Evolutionary conservation across 2,329 filamentous ascomycete genomes (phyloP).

Genomic region (Penicillium sp.): DNA sequence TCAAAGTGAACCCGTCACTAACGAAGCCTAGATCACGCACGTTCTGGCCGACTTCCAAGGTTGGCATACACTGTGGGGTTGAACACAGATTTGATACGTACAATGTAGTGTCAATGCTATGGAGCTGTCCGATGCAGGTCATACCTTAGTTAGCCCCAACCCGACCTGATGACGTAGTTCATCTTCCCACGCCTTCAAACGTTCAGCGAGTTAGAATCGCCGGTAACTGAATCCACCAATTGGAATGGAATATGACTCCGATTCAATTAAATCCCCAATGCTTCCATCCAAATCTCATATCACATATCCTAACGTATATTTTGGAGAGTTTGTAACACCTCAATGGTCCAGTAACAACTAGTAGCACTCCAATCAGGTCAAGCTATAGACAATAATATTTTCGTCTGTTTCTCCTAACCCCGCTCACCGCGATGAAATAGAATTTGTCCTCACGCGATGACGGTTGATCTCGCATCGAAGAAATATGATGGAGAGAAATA

Average conservation of each 20-base stretch:
- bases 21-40: not conserved
- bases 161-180: not conserved
- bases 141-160: not conserved
- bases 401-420: not conserved
- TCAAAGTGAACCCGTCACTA: no score
- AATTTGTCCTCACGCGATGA: constrained; percentile 46
- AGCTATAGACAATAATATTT: not conserved
- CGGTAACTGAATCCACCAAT: not conserved
- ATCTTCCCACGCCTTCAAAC: not conserved
- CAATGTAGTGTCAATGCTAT: not conserved
- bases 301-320: no score
- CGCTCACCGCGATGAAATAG: constrained; percentile 25
- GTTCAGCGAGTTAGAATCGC: not conserved
- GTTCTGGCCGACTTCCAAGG: not conserved
- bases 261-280: no score
- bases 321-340: no score
- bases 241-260: not conserved
- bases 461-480: constrained; percentile 47
- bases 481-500: constrained; percentile 53
- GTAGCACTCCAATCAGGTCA: not conserved
- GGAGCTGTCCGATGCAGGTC: not conserved
- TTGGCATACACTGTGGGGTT: not conserved
- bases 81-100: not conserved
- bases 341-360: no score
- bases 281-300: no score